phyloP scores from a whole-genome alignment of 306 rosid species.

The Betula pendula region DNA sequence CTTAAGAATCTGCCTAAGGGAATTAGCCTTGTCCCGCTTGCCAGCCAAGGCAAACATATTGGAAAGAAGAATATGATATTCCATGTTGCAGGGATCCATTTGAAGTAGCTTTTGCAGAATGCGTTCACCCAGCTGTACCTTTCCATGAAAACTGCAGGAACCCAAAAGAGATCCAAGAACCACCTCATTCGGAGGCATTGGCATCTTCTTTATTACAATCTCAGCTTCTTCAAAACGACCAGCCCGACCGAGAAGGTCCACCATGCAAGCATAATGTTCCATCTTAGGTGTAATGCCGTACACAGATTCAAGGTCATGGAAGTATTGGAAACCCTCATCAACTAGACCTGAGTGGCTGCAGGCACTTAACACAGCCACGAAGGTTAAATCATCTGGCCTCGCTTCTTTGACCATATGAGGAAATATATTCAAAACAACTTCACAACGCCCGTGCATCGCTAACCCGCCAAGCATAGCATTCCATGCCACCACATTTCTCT shows the following conservation, averaged over 20 bases:
- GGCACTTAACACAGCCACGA: conserved; percentile 64
- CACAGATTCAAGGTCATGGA: conserved; percentile 45
- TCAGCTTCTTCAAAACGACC: conserved; percentile 64
- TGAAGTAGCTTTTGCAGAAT: conserved; percentile 51
- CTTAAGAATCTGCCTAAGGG: conserved; percentile 52
- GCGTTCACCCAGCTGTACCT: conserved; percentile 54
- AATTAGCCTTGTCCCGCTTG: conserved; percentile 52
- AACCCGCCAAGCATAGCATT: conserved; percentile 75
- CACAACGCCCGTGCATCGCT: conserved; percentile 70
- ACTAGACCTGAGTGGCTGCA: conserved; percentile 77
- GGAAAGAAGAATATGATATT: conserved; percentile 64
- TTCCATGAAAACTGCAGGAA: conserved; percentile 58
- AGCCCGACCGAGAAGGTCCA: conserved; percentile 70
- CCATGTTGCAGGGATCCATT: conserved; percentile 57
- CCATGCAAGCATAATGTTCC: conserved; percentile 78
- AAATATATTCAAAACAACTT: conserved; percentile 46
- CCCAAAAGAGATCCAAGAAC: conserved; percentile 72
- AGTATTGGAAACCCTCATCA: conserved; percentile 54
- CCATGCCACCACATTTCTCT: conserved; percentile 70
- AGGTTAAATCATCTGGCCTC: conserved; percentile 69
- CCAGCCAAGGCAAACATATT: conserved; percentile 67
- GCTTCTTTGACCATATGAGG: conserved; percentile 53
- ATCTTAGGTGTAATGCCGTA: conserved; percentile 45
- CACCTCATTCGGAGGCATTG: conserved; percentile 67
- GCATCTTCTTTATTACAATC: conserved; percentile 49